Percentiles rank a stretch among this genome's conserved stretches.
These are phyloP conservation scores for Cryoendolithus antarcticus DNA, from an alignment of 2,329 filamentous ascomycete species.

Conservation along the genomic window DNA sequence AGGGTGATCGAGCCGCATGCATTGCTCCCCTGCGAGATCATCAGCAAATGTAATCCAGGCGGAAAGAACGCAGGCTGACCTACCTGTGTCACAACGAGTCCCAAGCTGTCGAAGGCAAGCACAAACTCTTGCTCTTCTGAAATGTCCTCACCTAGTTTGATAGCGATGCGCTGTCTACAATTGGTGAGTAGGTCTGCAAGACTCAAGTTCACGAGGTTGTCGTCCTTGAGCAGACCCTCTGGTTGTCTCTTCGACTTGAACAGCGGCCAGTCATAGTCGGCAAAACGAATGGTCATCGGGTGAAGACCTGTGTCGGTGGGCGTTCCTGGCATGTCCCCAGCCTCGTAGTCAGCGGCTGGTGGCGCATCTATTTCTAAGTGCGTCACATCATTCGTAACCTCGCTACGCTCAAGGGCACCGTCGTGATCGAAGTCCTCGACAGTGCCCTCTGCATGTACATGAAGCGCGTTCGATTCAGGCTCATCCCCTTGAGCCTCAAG, in stretches of 20 bases:
- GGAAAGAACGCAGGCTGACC: constrained; percentile 15
- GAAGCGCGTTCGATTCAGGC: too few species aligned
- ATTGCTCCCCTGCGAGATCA: constrained; percentile 33
- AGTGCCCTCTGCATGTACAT: too few species aligned
- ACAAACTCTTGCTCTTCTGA: constrained; percentile 45
- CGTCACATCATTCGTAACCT: too few species aligned
- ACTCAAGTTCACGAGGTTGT: constrained; percentile 39
- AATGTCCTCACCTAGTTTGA: constrained; percentile 42
- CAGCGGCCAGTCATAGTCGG: constrained; percentile 43
- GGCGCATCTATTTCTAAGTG: too few species aligned
- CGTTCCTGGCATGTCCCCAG: constrained; percentile 17
- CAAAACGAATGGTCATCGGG: constrained; percentile 43
- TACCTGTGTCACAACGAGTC: constrained; percentile 47
- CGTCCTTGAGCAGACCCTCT: constrained; percentile 44
- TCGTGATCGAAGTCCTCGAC: too few species aligned
- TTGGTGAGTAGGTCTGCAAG: constrained; percentile 42
- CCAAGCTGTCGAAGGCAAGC: constrained; percentile 42
- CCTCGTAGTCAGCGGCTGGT: too few species aligned
- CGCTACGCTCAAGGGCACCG: too few species aligned
- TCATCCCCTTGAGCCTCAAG: too few species aligned
- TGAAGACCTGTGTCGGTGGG: constrained; percentile 28
- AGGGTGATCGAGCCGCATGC: constrained; percentile 39
- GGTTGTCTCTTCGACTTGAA: constrained; percentile 45
- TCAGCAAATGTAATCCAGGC: constrained; percentile 6
- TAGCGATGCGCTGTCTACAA: constrained; percentile 35